Percentiles rank a stretch among this genome's conserved stretches.
phyloP scores from a whole-genome alignment of 257 asterid species.

The Vinca minor region DNA sequence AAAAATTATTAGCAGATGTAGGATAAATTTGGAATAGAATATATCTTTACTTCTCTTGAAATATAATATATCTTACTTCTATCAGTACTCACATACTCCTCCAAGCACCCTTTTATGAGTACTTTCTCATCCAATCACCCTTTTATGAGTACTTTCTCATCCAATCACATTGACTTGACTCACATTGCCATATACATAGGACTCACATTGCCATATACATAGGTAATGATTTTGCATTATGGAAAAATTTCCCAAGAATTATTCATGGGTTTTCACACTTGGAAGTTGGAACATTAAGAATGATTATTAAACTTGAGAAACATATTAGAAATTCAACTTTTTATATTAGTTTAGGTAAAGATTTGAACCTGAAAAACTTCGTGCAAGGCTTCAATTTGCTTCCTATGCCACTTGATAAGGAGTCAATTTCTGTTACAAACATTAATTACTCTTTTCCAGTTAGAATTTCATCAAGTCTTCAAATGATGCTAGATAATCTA shows the following conservation, averaged over 20 bases:
- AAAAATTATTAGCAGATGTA: not conserved
- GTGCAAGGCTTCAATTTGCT: conserved; percentile 99
- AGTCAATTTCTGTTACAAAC: conserved; percentile 87
- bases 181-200: not conserved
- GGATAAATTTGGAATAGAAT: not conserved
- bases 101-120: conserved; percentile 5
- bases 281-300: conserved; percentile 2
- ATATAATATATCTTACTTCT: not conserved
- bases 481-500: conserved; percentile 19
- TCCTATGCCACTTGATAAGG: conserved; percentile 92
- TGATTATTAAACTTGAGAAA: not conserved
- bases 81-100: not conserved
- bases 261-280: not conserved
- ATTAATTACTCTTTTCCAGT: conserved; percentile 71
- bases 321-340: conserved; percentile 12
- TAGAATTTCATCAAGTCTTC: conserved; percentile 32
- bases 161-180: not conserved
- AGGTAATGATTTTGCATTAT: not conserved
- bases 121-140: conserved; percentile 19
- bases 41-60: too few species aligned
- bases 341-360: conserved; percentile 49
- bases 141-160: not conserved
- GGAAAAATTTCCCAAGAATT: not conserved
- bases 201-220: not conserved
- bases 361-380: conserved; percentile 98